Base-by-base conservation (phyloP, 306 rosid genomes). In the Chamaecrista fasciculata region DNA sequence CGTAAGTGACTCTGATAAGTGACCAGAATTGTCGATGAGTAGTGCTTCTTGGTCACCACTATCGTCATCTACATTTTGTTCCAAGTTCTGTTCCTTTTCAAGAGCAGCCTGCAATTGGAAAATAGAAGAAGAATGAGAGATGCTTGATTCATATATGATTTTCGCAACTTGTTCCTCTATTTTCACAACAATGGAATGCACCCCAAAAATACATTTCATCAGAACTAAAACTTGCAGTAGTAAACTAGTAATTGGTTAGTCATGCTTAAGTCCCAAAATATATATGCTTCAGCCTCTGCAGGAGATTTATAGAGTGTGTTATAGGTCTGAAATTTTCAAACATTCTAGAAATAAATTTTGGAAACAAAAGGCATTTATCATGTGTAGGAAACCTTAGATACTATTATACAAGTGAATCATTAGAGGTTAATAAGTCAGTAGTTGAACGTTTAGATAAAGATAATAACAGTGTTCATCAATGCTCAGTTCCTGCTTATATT, bases 71-170 rank as follows among this genome's bases (percentile, higher is more conserved):
- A 39, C 76, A 11, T 21, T 69, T 79, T 76, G 59, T 28, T 83
- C 91, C 20, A 33, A 31, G 72, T 14, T 70, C 70, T 81, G 85
- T 20, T 70, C 99, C 78, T 82, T 94, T 24, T 84, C 97, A 72
- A 83, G 76, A 36, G 91, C 78, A 67, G 89, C 96, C 99, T 89
- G 89, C 62, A 80, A 73, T 61, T 61, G 71, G 63, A 53, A 74
- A 23, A 64, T 9, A 46, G 23, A 31, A 60, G 55, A 59, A 33
- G 36, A 18, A 36, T 36, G 14, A 36, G 66, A 19, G 47, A 34
- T 60, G 18, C 11, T 36, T 34, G 25, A 5, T 10, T 10, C 34
- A 33, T 5, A 36, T 19, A 46, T 11, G 11, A 46, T 66, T 34
- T 28, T 40, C 20, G 48, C 6, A 28, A 18, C 70, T 66, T 3